Base-by-base conservation (phyloP, 2,329 filamentous ascomycete species). In the Xylariales sp. region DNA sequence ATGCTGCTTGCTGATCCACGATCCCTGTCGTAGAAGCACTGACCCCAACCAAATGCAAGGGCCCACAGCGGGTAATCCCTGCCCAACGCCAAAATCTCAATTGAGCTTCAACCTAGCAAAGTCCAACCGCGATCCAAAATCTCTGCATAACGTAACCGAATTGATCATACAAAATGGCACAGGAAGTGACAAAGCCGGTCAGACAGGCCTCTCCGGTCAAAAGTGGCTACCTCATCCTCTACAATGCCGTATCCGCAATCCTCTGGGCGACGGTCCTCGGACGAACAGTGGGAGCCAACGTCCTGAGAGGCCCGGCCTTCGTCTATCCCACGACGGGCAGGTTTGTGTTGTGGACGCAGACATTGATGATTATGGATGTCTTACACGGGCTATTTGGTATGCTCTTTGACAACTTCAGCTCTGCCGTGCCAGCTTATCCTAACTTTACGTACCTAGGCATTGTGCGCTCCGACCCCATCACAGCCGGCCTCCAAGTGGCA, bases 401-500 rank as follows among this genome's bases (percentile, higher is more conserved):
- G 72, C 58, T 5, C 3, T 3, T 11, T 11, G 12, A n/a, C 7
- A 35, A 15, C 16, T 6, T 31, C 11, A 11, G 1, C 11, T 8
- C 11, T 14, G 18, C 5, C 1, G 24, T 2, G 22, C n/a, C n/a
- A n/a, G 11, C 1, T 18, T 28, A 11, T 19, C 3, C 8, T 12
- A 5, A 27, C 12, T 27, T 9, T 12, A 33, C n/a, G 20, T 38
- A 38, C 14, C 25, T 40, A 90, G 87, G 88, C 44, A 62, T 97
- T 56, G 91, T 98, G 39, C 82, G 91, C 56, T 84, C 91, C 1
- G 89, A 91, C 2, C 63, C 96, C 54, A 53, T 84, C 53, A 97
- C 93, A 4, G 97, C 93, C 5, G 64, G 78, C 27, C 89, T 95
- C 82, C 93, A 98, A 66, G 90, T 97, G 48, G 77, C 86, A 16